These are phyloP conservation scores for Selenicereus undatus DNA, from an alignment of 148 eudicot genomes.

Conservation along the genomic window DNA sequence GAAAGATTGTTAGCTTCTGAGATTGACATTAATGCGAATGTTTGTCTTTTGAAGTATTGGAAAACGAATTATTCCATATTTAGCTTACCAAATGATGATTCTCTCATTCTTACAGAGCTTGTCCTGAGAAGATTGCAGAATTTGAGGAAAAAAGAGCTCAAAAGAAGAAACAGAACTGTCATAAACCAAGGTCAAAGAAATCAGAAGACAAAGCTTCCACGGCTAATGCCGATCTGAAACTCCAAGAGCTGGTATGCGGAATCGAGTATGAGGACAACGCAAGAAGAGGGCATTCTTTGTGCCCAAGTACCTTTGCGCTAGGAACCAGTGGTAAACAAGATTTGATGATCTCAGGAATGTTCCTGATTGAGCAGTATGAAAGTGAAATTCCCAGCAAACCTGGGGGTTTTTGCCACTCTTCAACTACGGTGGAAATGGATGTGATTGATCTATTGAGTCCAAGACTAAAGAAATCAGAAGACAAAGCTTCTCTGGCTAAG, in stretches of 20 bases:
- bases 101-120: conserved; percentile 49
- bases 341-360: neutral
- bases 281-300: neutral
- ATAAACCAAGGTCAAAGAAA: conserved; percentile 52
- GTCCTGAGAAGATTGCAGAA: conserved; percentile 79
- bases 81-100: conserved; percentile 1
- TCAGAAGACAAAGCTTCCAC: conserved; percentile 31
- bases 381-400: neutral
- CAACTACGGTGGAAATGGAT: neutral
- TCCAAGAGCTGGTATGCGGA: conserved; percentile 57
- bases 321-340: neutral
- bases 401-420: neutral
- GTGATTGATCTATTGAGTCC: conserved; percentile 4
- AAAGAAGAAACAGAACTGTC: conserved; percentile 46
- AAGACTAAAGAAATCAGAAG: conserved; percentile 15
- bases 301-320: neutral
- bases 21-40: neutral
- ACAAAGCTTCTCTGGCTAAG: neutral
- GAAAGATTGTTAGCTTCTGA: neutral
- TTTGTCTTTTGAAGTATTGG: neutral
- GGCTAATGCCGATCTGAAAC: conserved; percentile 45
- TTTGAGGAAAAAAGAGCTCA: conserved; percentile 59
- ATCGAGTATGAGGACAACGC: conserved; percentile 31
- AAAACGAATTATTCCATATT: neutral
- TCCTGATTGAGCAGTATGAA: neutral